A percentile compares a stretch with the other conserved stretches of the same genome.
Evolutionary conservation across 148 eudicot genomes (phyloP).

Genomic region (Chenopodium quinoa): DNA sequence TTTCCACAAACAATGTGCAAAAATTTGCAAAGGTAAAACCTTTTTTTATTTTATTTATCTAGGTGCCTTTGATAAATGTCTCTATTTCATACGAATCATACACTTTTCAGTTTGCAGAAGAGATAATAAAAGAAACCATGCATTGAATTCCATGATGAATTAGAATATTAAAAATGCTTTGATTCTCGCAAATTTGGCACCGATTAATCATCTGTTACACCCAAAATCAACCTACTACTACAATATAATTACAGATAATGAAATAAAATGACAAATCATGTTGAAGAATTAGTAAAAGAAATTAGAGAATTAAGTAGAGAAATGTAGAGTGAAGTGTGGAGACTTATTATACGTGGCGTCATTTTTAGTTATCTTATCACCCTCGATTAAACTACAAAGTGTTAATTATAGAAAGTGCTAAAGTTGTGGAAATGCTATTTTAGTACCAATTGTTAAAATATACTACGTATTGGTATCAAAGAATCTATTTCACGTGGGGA

Average conservation of each 20-base stretch:
- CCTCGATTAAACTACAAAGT: not conserved
- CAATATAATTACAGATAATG: not conserved
- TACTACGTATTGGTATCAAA: not conserved
- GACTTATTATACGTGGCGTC: not conserved
- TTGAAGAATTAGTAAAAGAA: not conserved
- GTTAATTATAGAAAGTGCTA: not conserved
- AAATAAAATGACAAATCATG: not conserved
- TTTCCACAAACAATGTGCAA: too few species aligned
- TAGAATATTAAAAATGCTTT: not conserved
- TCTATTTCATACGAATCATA: too few species aligned
- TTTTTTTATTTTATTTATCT: too few species aligned
- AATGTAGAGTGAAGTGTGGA: conserved; percentile 2
- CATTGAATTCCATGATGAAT: conserved; percentile 6
- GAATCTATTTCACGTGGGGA: conserved; percentile 18
- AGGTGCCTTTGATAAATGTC: too few species aligned
- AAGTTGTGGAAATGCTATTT: not conserved
- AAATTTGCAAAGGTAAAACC: too few species aligned
- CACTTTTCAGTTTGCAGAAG: not conserved
- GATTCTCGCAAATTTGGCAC: conserved; percentile 10
- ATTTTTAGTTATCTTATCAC: not conserved
- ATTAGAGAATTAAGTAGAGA: not conserved
- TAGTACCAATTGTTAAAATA: not conserved
- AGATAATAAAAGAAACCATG: not conserved
- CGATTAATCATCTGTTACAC: not conserved
- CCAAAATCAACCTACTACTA: not conserved